phyloP scores from a whole-genome alignment of 2,329 filamentous ascomycete species.

The Aspergillus nomiae region DNA sequence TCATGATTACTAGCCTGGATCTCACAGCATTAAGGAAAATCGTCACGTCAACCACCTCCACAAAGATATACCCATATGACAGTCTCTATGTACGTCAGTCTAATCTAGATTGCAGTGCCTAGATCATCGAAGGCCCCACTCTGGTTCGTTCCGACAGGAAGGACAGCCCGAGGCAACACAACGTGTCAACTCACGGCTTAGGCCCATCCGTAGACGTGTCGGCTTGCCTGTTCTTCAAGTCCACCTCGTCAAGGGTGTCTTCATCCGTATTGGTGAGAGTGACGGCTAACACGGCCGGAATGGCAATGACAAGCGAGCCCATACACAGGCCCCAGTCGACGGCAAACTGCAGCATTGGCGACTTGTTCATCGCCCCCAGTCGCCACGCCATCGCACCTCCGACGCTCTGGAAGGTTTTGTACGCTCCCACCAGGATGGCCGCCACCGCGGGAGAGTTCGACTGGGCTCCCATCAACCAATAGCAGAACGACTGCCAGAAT shows the following conservation, averaged over 20 bases:
- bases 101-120: neutral
- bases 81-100: neutral
- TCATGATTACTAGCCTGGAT: neutral
- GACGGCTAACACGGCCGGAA: conserved; percentile 48
- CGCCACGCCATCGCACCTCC: conserved; percentile 53
- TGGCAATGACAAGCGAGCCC: conserved; percentile 44
- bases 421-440: conserved; percentile 51
- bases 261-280: conserved; percentile 17
- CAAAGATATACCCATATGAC: neutral
- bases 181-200: neutral
- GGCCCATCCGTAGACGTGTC: neutral
- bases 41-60: neutral
- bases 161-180: neutral
- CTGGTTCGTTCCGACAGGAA: neutral
- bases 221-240: neutral
- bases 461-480: conserved; percentile 59
- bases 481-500: conserved; percentile 66
- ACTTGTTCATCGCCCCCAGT: conserved; percentile 40
- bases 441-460: conserved; percentile 46
- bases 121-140: neutral
- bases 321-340: conserved; percentile 53
- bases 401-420: conserved; percentile 49
- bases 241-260: neutral
- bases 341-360: conserved; percentile 46
- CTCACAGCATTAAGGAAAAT: neutral